Conservation (phyloP, 495 filamentous ascomycete species). For the Annulohypoxylon bovei region DNA sequence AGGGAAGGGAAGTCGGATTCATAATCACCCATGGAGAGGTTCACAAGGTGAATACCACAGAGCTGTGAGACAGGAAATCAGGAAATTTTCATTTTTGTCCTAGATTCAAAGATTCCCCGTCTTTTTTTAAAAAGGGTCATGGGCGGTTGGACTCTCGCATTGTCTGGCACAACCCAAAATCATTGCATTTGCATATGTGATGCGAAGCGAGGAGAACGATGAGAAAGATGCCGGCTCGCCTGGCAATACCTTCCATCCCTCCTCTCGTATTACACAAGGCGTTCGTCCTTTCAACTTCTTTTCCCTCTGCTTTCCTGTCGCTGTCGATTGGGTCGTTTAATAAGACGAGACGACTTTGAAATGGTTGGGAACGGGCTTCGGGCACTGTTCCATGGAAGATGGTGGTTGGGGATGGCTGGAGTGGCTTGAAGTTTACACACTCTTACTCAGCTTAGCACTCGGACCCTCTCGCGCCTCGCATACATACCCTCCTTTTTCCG, state of each 20-base stretch:
- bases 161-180: conserved; percentile 34
- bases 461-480: conserved; percentile 10
- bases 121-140: conserved; percentile 19
- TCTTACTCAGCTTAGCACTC: conserved; percentile 14
- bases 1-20: conserved; percentile 3
- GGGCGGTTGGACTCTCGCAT: conserved; percentile 34
- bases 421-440: conserved; percentile 16
- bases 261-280: conserved; percentile 34
- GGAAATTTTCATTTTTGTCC: conserved; percentile 36
- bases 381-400: conserved; percentile 1
- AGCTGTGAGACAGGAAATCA: conserved; percentile 16
- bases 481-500: conserved; percentile 7
- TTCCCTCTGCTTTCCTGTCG: conserved; percentile 6
- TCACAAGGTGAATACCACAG: conserved; percentile 14
- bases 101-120: conserved; percentile 28
- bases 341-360: conserved; percentile 31
- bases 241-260: background rate
- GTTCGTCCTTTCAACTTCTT: conserved; percentile 24
- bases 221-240: conserved; percentile 6
- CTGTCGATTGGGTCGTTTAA: conserved; percentile 22
- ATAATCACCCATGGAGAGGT: conserved; percentile 5
- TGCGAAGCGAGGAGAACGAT: conserved; percentile 16
- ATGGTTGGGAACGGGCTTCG: conserved; percentile 5
- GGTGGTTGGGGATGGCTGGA: conserved; percentile 11
- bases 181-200: conserved; percentile 42